A percentile compares a stretch with the other conserved stretches of the same genome.
These are phyloP conservation scores for Annulohypoxylon nitens DNA, from an alignment of 495 filamentous ascomycete genomes.

Conservation along the genomic window DNA sequence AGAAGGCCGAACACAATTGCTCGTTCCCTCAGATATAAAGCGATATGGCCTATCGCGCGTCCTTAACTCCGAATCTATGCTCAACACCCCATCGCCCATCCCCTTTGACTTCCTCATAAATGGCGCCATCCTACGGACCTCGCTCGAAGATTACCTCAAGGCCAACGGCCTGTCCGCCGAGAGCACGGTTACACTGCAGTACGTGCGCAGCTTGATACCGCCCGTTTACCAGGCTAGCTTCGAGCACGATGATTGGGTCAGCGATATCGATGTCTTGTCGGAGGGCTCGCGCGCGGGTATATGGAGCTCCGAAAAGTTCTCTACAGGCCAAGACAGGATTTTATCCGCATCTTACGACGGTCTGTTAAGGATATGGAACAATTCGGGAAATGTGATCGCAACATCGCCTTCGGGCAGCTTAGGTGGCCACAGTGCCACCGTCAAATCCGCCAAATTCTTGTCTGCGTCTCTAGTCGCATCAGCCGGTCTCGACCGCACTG, in stretches of 20 bases:
- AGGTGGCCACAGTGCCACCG: slow-evolving; percentile 78
- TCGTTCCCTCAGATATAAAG: slow-evolving; percentile 75
- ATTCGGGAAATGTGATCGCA: slow-evolving; percentile 80
- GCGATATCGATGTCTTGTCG: slow-evolving; percentile 87
- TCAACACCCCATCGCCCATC: slow-evolving; percentile 79
- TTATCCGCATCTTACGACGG: slow-evolving; percentile 94
- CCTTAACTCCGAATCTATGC: slow-evolving; percentile 85
- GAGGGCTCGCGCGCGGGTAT: slow-evolving; percentile 70
- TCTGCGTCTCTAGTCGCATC: slow-evolving; percentile 82
- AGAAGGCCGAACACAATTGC: slow-evolving; percentile 65
- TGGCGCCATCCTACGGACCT: slow-evolving; percentile 88
- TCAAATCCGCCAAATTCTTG: slow-evolving; percentile 85
- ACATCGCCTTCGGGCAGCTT: slow-evolving; percentile 72
- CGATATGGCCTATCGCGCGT: slow-evolving; percentile 92
- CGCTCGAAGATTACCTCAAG: slow-evolving; percentile 88
- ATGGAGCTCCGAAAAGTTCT: slow-evolving; percentile 63
- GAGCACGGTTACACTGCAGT: slow-evolving; percentile 87
- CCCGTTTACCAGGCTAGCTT: slow-evolving; percentile 88
- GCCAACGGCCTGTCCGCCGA: slow-evolving; percentile 89
- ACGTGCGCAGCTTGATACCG: slow-evolving; percentile 89
- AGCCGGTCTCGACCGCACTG: slow-evolving; percentile 81
- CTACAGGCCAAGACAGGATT: slow-evolving; percentile 69
- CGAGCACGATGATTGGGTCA: slow-evolving; percentile 97
- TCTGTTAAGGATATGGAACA: slow-evolving; percentile 86
- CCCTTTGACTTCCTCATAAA: slow-evolving; percentile 97